Evolutionary conservation across 2,329 filamentous ascomycete species (phyloP).

Genomic region (Xylaria sp.): DNA sequence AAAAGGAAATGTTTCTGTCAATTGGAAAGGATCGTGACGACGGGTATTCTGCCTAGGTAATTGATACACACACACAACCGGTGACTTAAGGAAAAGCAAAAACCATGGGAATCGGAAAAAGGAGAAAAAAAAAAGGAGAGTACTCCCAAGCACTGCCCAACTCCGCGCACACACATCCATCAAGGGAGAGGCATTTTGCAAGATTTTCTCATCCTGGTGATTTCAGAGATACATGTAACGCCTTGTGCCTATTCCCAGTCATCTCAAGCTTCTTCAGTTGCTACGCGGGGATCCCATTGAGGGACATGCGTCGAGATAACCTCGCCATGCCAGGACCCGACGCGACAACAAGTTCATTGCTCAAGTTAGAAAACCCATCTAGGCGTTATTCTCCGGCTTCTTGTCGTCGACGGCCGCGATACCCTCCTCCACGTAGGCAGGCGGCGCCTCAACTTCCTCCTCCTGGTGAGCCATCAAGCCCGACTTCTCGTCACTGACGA

Average conservation of each 20-base stretch:
- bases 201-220: slow-evolving; percentile 6
- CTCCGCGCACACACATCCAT: slow-evolving; percentile 4
- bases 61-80: slow-evolving; percentile 21
- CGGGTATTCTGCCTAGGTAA: slow-evolving; percentile 16
- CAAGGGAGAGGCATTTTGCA: slow-evolving; percentile 10
- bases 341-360: neutral
- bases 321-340: neutral
- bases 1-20: slow-evolving; percentile 7
- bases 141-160: slow-evolving; percentile 10
- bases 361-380: slow-evolving; percentile 7
- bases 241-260: slow-evolving; percentile 12
- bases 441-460: slow-evolving; percentile 37
- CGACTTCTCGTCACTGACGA: slow-evolving; percentile 52
- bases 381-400: slow-evolving; percentile 34
- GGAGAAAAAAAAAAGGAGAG: slow-evolving; percentile 20
- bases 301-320: slow-evolving; percentile 4
- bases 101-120: no score
- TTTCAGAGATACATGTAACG: slow-evolving; percentile 15
- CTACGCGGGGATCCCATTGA: slow-evolving; percentile 5
- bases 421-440: slow-evolving; percentile 35
- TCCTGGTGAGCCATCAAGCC: slow-evolving; percentile 49
- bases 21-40: slow-evolving; percentile 24
- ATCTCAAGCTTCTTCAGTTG: slow-evolving; percentile 5
- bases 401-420: slow-evolving; percentile 29
- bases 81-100: slow-evolving; percentile 7